Percentiles rank a stretch among this genome's conserved stretches.
These are phyloP conservation scores for Actinomortierella wolfii DNA, from an alignment of 371 early-diverging fungal genomes.

Conservation along the genomic window DNA sequence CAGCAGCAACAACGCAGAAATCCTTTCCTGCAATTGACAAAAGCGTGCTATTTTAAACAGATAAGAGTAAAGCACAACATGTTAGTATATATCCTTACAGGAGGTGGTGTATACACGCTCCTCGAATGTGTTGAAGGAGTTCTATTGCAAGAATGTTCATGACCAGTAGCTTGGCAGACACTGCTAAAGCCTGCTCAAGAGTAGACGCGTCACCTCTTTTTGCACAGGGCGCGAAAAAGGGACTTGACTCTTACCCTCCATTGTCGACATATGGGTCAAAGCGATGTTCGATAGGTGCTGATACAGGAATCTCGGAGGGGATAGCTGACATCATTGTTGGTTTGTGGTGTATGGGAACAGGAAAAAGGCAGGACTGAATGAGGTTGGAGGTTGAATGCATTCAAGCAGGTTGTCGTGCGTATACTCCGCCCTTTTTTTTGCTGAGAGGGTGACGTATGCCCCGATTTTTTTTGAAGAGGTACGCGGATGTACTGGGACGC, in stretches of 20 bases:
- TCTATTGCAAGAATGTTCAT: no score
- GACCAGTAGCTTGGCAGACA: no score
- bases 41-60: conserved; percentile 70
- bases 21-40: conserved; percentile 95
- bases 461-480: background rate
- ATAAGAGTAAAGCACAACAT: background rate
- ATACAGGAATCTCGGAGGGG: conserved; percentile 25
- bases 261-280: conserved; percentile 85
- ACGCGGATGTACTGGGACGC: conserved; percentile 17
- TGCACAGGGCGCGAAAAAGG: background rate
- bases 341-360: background rate
- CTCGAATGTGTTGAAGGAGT: no score
- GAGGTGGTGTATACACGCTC: no score
- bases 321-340: background rate
- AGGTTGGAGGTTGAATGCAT: background rate
- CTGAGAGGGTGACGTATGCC: no score
- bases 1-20: conserved; percentile 95
- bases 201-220: conserved; percentile 7
- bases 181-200: background rate
- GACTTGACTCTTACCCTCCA: conserved; percentile 62
- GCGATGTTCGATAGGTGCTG: conserved; percentile 62
- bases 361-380: no score
- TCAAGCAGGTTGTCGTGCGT: background rate
- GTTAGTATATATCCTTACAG: no score
- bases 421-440: no score